Percentiles rank a stretch among this genome's conserved stretches.
These are phyloP conservation scores for Aotearoamyces nothofagi DNA, from an alignment of 2,329 filamentous ascomycete species.

Conservation along the genomic window DNA sequence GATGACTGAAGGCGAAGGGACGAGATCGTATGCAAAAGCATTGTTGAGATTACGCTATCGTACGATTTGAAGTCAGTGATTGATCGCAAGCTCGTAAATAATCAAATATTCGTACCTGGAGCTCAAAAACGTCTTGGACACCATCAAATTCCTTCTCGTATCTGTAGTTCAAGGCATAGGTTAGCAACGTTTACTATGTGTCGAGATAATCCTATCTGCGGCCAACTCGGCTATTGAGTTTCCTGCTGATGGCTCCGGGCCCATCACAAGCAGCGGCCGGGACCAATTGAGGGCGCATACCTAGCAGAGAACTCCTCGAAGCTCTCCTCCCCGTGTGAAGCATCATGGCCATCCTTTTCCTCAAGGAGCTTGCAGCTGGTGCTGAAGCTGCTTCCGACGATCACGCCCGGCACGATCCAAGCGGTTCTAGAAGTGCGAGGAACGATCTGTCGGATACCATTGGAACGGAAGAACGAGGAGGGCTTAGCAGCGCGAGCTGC, in stretches of 20 bases:
- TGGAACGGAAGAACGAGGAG: conserved; percentile 45
- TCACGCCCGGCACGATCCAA: conserved; percentile 32
- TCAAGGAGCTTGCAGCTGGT: conserved; percentile 30
- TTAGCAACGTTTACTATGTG: too few relatives aligned
- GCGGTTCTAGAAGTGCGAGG: conserved; percentile 39
- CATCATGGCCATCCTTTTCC: conserved; percentile 37
- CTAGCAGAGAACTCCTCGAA: conserved; percentile 98
- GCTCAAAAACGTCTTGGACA: conserved; percentile 98
- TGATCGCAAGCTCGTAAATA: too few relatives aligned
- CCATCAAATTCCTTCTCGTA: conserved; percentile 98
- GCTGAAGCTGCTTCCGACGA: conserved; percentile 41
- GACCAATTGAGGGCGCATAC: conserved; percentile 36
- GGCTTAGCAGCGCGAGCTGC: conserved; percentile 51
- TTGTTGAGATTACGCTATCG: conserved; percentile 88
- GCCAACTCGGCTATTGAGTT: too few relatives aligned
- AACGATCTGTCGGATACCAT: conserved; percentile 40
- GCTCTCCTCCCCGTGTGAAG: conserved; percentile 72
- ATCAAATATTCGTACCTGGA: conserved; percentile 56
- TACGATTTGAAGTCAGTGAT: conserved; percentile 8
- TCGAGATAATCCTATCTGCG: too few relatives aligned
- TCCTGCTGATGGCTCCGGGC: conserved; percentile 3
- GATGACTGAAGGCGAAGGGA: conserved; percentile 84
- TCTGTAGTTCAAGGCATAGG: conserved; percentile 33
- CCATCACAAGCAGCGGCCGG: too few relatives aligned
- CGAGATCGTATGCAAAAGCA: conserved; percentile 98